Evolutionary conservation across 352 stramenopile genomes (phyloP).

Genomic region (Elongisporangium undulatum): DNA sequence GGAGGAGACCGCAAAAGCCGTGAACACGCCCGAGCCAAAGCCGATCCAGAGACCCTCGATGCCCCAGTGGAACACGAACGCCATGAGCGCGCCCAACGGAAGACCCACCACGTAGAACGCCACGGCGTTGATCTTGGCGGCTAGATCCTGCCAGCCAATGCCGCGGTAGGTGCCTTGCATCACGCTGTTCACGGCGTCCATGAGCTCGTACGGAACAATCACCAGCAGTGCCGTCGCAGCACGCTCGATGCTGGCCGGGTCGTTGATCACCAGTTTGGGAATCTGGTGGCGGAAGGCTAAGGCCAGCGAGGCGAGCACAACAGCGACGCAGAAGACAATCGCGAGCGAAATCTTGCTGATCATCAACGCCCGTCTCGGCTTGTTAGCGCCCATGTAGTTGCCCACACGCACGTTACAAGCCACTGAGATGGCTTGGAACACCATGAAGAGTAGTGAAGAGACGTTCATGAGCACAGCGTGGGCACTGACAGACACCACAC

Average conservation of each 20-base stretch:
- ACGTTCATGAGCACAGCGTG: constrained; percentile 77
- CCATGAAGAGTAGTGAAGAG: constrained; percentile 56
- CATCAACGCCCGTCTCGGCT: constrained; percentile 54
- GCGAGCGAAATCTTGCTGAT: constrained; percentile 40
- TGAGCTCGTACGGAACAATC: constrained; percentile 67
- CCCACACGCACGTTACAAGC: constrained; percentile 73
- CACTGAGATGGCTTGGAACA: constrained; percentile 65
- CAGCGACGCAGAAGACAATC: constrained; percentile 33
- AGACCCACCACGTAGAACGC: constrained; percentile 81
- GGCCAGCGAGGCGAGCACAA: constrained; percentile 29
- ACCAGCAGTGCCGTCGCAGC: constrained; percentile 53
- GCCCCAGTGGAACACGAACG: constrained; percentile 37
- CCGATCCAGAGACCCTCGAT: constrained; percentile 81
- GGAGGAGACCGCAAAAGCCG: constrained; percentile 34
- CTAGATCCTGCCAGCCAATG: constrained; percentile 57
- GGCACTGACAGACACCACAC: constrained; percentile 64
- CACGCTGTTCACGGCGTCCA: constrained; percentile 70
- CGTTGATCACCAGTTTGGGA: constrained; percentile 47
- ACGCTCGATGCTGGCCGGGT: constrained; percentile 35
- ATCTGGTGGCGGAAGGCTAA: constrained; percentile 41
- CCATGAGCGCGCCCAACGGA: constrained; percentile 54
- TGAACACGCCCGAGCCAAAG: constrained; percentile 44
- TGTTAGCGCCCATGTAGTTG: constrained; percentile 76
- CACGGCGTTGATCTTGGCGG: constrained; percentile 69
- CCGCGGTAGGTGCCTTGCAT: constrained; percentile 80